Base-by-base conservation (phyloP, 2,329 filamentous ascomycete species). In the Fusarium sp. region DNA sequence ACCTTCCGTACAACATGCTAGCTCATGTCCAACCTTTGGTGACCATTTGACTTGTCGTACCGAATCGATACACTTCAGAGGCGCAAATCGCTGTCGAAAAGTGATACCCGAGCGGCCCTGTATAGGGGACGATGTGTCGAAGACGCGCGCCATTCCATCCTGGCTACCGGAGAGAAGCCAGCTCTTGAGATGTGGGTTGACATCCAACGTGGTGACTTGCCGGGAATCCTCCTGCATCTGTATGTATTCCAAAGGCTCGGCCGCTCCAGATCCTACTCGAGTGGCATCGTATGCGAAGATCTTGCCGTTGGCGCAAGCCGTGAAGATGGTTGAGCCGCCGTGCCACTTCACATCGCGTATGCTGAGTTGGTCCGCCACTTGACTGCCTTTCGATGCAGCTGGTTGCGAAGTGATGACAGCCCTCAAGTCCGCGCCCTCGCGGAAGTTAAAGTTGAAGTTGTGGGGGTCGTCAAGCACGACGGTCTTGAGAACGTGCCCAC, bases 31-130 rank as follows among this genome's bases (percentile, higher is more conserved):
- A 52, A 89, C 85, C 36, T 82, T 86, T 7, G 89, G 89, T 13
- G 88, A 90, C 89, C 89, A 91, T 70, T 89, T 85, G n/a, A 91
- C 87, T 73, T 90, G 87, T 28, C 88, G 84, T 34, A 91, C 87
- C 1, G 81, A 73, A 43, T 82, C 81, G 39, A 80, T 82, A 44
- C 78, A 81, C 41, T 79, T 78, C 12, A 82, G 57, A 0, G 61
- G 83, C 74, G 75, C 82, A 80, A 75, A 86, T 68, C 70, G 83
- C 78, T 82, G 81, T 15, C 84, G 81, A 71, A 87, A 89, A 0
- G 85, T 88, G 27, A 83, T 68, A n/a, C 86, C 85, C 3, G 81
- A 84, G 12, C 86, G 82, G 13, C 82, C 84, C n/a, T 83, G 78
- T 3, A 82, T 72, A 2, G 87, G 84, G 3, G 80, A 78, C 48